Base-by-base conservation (phyloP, 768 basidiomycete species). In the Fibroporia radiculosa region DNA sequence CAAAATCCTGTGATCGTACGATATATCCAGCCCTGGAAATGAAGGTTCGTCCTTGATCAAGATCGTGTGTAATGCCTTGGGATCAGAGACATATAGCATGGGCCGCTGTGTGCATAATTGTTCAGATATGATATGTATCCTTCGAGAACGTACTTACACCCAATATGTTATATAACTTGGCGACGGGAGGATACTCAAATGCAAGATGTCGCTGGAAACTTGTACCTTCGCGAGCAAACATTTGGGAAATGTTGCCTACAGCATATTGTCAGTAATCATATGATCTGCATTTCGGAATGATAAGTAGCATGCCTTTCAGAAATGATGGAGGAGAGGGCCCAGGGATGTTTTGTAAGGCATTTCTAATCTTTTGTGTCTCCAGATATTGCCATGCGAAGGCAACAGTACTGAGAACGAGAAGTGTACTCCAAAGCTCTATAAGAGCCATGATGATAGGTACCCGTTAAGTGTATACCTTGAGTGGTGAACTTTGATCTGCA, bases 131-230 rank as follows among this genome's bases (percentile, higher is more conserved):
- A 5, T 27, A 6, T 16, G 8, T 20, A 31, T n/a, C 19, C 10
- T 27, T 7, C 6, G 8, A 10, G 10, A 40, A 6, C 10, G 34
- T 12, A 46, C 64, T 39, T 52, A 74, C 72, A 33, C 73, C 73
- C 35, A 74, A 72, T 45, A 74, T 66, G 4, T 72, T 73, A 29
- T 68, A 51, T 4, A 75, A 60, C 53, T 67, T 74, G 23, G 67
- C 70, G 47, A 75, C 61, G 2, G 68, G 66, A 3, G 69, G 70
- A 46, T 67, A 76, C 0, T 45, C 43, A 5, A 54, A 32, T 1
- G 42, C 42, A 2, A 62, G 42, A 4, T 48, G 6, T 2, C 42
- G 29, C 7, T 50, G 33, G 18, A 53, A 47, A 5, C 26, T 13
- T 47, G 48, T 53, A n/a, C 46, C 47, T 14, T 50, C 23, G 13